A percentile compares a stretch with the other conserved stretches of the same genome.
Evolutionary conservation across 805 yeast species (phyloP).

Genomic region (Yarrowia yakushimensis): DNA sequence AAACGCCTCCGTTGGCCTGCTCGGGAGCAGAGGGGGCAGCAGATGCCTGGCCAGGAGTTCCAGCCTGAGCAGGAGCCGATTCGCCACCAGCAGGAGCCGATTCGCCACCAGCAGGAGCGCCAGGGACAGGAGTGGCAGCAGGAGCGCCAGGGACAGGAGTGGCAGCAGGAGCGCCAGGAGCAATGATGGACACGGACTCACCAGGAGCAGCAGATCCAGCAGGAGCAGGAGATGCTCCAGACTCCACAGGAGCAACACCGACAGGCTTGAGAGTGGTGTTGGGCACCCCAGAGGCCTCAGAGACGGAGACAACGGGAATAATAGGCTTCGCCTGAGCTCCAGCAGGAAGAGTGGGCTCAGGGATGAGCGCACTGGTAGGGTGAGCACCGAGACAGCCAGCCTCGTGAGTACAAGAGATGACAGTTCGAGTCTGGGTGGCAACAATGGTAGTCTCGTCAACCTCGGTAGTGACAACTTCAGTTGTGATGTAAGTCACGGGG

Average conservation of each 20-base stretch:
- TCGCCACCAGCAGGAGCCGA: not conserved
- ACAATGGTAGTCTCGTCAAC: not conserved
- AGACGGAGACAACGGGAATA: constrained; percentile 1
- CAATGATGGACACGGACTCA: not conserved
- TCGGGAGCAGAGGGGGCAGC: constrained; percentile 5
- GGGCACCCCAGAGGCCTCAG: not conserved
- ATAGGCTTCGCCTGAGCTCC: constrained; percentile 13
- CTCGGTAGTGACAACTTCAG: constrained; percentile 9
- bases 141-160: not conserved
- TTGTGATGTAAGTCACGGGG: constrained; percentile 5
- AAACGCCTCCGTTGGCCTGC: constrained; percentile 3
- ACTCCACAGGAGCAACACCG: not conserved
- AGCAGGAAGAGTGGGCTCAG: not conserved
- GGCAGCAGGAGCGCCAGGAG: not conserved
- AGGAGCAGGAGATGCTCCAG: not conserved
- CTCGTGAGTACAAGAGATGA: constrained; percentile 5
- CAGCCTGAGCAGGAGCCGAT: constrained; percentile 3
- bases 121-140: not conserved
- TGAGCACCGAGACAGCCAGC: not conserved
- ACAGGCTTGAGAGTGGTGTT: constrained; percentile 15
- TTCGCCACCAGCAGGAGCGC: not conserved
- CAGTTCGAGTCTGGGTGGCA: not conserved
- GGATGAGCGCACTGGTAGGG: not conserved
- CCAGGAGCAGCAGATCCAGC: not conserved
- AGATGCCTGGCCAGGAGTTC: not conserved